Evolutionary conservation across 148 eudicot genomes (phyloP), one percentile per base, ranked within the genome.

Genomic region (Heliamphora exappendiculata): DNA sequence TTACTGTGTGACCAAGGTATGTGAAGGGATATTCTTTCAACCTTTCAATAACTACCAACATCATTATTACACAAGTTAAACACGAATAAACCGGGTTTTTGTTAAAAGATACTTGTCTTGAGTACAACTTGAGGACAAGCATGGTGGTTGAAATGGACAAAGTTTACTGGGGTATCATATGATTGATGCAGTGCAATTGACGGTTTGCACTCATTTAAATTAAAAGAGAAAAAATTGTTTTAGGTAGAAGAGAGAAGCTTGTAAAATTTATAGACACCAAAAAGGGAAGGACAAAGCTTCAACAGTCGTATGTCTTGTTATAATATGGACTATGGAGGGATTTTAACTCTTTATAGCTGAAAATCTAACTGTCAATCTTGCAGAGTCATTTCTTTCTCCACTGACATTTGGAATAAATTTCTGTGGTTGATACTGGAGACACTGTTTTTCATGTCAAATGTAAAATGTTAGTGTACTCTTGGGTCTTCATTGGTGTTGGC

Each of bases 1-100:
- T 77, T 96, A 96, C 81, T 96, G 98, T 20, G 91, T 96, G 77
- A 96, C 99, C 39, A 96, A 96, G 98, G 99, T 93, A 85, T 53
- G 59, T 26, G 26, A 63, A 29, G 16, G 8, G 44, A 44, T 16
- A 29, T 60, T 7, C 16, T 51, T 39, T 36, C 7, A 16, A 37
- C 42, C 24, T 9, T 64, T 45, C 24, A 42, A 9, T 3, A 16
- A 17, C 4, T 11, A 33, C 19, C 7, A 50, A n/a, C 22, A 67
- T 9, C 37, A 31, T 24, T 14, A 29, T 28, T 49, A 19, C 60
- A 24, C 29, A 55, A 49, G 13, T 42, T 73, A 24, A 7, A 17
- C 24, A 16, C 36, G n/a, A 55, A 55, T 73, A 7, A 10, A n/a
- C 4, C 19, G 5, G 39, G 34, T 37, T 55, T 16, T 11, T 73